These are phyloP conservation scores for Teunomyces barrocoloradensis DNA, from an alignment of 805 yeast species.

Conservation along the genomic window DNA sequence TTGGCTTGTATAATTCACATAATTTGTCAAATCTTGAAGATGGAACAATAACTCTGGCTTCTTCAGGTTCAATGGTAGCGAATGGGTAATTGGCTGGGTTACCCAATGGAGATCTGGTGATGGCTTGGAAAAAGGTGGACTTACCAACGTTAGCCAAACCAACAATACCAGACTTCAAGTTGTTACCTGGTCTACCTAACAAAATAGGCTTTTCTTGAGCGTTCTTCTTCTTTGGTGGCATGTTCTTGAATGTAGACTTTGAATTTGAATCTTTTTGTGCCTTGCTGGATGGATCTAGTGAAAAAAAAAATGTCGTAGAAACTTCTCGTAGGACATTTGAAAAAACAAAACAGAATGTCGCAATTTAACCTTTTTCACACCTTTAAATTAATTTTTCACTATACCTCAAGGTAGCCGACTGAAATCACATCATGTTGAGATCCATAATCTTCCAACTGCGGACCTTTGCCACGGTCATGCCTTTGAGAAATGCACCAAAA, in stretches of 20 bases:
- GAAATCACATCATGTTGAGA: not conserved
- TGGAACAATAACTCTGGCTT: slow-evolving; percentile 93
- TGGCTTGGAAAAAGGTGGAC: slow-evolving; percentile 96
- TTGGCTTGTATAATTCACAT: slow-evolving; percentile 72
- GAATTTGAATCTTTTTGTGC: not conserved
- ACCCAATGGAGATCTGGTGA: slow-evolving; percentile 89
- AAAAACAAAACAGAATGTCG: not conserved
- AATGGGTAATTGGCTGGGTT: slow-evolving; percentile 98
- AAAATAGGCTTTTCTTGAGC: slow-evolving; percentile 66
- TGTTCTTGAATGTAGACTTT: slow-evolving; percentile 20
- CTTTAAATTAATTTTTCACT: not conserved
- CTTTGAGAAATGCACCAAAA: slow-evolving; percentile 10
- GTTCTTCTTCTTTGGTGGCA: slow-evolving; percentile 76
- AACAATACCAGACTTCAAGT: slow-evolving; percentile 70
- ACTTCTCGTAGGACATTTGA: not conserved
- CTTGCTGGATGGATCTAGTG: slow-evolving; percentile 2
- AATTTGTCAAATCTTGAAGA: slow-evolving; percentile 82
- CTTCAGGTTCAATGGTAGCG: slow-evolving; percentile 98
- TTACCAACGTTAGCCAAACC: slow-evolving; percentile 96
- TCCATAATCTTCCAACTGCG: slow-evolving; percentile 1
- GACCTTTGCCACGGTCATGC: not conserved
- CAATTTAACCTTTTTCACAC: not conserved
- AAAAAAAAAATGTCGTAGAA: slow-evolving; percentile 3
- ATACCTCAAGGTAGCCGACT: no score
- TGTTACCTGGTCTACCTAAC: slow-evolving; percentile 72